Conservation (phyloP, 78 protist genomes). For the Emiliania huxleyi region DNA sequence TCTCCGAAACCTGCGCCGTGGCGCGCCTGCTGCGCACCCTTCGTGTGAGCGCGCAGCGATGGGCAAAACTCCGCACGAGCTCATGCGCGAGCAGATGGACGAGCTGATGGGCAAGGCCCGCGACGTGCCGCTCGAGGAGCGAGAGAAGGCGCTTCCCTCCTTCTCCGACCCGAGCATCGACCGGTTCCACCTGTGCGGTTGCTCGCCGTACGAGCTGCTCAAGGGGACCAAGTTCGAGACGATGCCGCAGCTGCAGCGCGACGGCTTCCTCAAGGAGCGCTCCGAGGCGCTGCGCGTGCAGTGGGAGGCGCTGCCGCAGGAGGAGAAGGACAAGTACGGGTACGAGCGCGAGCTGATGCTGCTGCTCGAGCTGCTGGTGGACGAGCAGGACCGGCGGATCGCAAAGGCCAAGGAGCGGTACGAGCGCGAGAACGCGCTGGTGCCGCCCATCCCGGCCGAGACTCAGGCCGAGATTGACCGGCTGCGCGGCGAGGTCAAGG, state of each 20-base stretch:
- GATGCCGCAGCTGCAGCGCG: slow-evolving; percentile 5
- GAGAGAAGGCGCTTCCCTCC: background rate
- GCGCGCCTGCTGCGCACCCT: too few relatives aligned
- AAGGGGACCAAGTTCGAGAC: background rate
- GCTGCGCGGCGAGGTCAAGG: background rate
- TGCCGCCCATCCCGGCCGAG: background rate
- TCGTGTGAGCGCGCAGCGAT: too few relatives aligned
- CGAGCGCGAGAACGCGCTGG: background rate
- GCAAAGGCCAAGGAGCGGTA: background rate
- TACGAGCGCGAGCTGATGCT: background rate
- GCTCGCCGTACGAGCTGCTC: background rate
- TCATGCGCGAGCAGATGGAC: slow-evolving; percentile 11
- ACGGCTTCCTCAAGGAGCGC: background rate
- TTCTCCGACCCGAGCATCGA: background rate
- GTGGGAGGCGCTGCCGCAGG: slow-evolving; percentile 12
- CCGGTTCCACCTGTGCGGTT: slow-evolving; percentile 11
- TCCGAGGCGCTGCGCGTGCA: background rate
- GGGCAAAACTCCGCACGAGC: background rate
- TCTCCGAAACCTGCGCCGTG: too few relatives aligned
- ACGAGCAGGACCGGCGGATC: slow-evolving; percentile 13
- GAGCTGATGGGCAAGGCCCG: slow-evolving; percentile 19
- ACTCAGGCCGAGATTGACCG: background rate
- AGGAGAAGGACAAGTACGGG: slow-evolving; percentile 8
- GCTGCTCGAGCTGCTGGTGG: background rate
- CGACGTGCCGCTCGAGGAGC: background rate